phyloP scores from a whole-genome alignment of 805 yeast genomes.

The Candida odintsovae region DNA sequence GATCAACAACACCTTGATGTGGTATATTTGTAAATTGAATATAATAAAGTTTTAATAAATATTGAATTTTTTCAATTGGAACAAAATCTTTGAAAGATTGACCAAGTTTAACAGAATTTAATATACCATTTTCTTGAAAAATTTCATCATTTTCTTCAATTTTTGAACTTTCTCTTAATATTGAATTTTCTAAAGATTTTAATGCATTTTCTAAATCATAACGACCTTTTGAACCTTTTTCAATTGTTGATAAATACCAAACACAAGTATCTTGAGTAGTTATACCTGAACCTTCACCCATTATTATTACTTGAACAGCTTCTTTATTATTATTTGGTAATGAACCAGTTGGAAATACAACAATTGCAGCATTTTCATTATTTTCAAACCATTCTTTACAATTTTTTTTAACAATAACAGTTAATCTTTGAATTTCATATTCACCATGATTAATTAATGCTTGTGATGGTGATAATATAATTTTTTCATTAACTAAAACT shows the following conservation, averaged over 20 bases:
- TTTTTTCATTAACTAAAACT: conserved; percentile 72
- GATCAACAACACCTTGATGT: conserved; percentile 46
- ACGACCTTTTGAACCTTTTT: conserved; percentile 63
- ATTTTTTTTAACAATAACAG: conserved; percentile 77
- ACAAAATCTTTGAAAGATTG: conserved; percentile 79
- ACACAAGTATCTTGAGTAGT: conserved; percentile 83
- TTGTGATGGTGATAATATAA: conserved; percentile 71
- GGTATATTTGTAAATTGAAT: conserved; percentile 53
- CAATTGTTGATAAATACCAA: conserved; percentile 85
- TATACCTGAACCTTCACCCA: conserved; percentile 83
- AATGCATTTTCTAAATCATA: conserved; percentile 77
- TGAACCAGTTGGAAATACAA: conserved; percentile 87
- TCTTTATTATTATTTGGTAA: conserved; percentile 54
- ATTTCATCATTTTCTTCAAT: conserved; percentile 40
- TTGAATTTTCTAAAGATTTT: conserved; percentile 69
- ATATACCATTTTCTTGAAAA: conserved; percentile 50
- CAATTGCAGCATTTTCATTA: conserved; percentile 77
- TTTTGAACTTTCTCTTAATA: conserved; percentile 66
- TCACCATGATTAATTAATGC: conserved; percentile 39
- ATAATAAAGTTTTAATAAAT: conserved; percentile 55
- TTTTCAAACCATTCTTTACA: conserved; percentile 91
- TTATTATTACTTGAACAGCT: conserved; percentile 82
- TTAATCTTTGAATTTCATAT: conserved; percentile 64
- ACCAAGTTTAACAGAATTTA: conserved; percentile 81
- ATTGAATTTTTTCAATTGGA: conserved; percentile 66